phyloP scores from a whole-genome alignment of 2,329 filamentous ascomycete species.

The Pseudodiploospora longispora region DNA sequence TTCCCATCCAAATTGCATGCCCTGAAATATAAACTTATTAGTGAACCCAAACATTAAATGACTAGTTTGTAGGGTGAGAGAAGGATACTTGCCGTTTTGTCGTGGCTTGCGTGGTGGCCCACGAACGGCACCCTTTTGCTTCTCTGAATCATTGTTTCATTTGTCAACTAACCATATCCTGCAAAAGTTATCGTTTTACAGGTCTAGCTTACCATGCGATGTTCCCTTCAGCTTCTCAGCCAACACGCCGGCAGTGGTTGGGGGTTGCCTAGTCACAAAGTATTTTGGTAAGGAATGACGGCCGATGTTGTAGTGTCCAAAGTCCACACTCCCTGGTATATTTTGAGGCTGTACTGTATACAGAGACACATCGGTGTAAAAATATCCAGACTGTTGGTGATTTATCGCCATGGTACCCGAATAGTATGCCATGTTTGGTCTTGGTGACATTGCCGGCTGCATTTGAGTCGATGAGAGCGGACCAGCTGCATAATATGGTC shows the following conservation, averaged over 20 bases:
- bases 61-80: not conserved
- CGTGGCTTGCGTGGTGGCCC: conserved; percentile 36
- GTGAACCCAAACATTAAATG: not conserved
- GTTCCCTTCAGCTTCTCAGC: not conserved
- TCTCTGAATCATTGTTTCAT: not conserved
- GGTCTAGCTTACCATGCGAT: no score
- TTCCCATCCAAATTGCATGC: conserved; percentile 93
- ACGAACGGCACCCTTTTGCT: conserved; percentile 17
- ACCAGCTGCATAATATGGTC: conserved; percentile 34
- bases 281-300: conserved; percentile 16
- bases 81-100: conserved; percentile 46
- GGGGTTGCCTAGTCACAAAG: conserved; percentile 13
- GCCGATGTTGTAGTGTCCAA: conserved; percentile 26
- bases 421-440: conserved; percentile 36
- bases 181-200: no score
- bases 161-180: no score
- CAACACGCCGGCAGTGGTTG: not conserved
- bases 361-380: conserved; percentile 33
- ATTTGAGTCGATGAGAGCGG: conserved; percentile 31
- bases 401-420: conserved; percentile 34
- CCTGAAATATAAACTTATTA: conserved; percentile 34
- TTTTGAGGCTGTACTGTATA: conserved; percentile 26
- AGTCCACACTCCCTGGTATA: conserved; percentile 24
- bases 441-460: conserved; percentile 25
- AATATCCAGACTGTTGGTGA: conserved; percentile 34